Percentiles rank a stretch among this genome's conserved stretches.
Evolutionary conservation across 169 alveolate genomes (phyloP).

Genomic region (Theileria equi): DNA sequence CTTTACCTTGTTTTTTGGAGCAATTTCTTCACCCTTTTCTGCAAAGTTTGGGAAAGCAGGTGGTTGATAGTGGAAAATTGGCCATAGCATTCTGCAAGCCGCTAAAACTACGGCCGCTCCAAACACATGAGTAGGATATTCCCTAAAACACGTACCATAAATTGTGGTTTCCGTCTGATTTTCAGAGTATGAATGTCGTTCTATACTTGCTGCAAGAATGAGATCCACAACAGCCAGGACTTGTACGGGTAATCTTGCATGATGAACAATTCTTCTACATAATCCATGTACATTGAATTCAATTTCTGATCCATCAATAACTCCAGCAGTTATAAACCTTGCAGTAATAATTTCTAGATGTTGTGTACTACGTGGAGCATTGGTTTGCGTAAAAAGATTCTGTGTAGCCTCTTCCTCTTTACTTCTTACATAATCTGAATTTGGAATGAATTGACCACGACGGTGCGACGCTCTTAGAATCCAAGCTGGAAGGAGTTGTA

Average conservation of each 20-base stretch:
- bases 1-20: no score
- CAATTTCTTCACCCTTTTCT: no score
- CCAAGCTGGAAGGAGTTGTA: slow-evolving; percentile 11
- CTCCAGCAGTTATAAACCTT: slow-evolving; percentile 21
- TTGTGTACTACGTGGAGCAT: slow-evolving; percentile 22
- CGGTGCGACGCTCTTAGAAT: slow-evolving; percentile 16
- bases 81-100: slow-evolving; percentile 57
- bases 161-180: neutral
- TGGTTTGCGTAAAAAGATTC: slow-evolving; percentile 33
- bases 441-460: neutral
- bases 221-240: slow-evolving; percentile 30
- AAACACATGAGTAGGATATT: slow-evolving; percentile 25
- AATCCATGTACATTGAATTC: slow-evolving; percentile 19
- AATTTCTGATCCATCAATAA: neutral
- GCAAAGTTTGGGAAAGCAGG: slow-evolving; percentile 48
- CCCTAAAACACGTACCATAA: slow-evolving; percentile 21
- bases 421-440: slow-evolving; percentile 7
- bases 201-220: neutral
- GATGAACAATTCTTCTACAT: slow-evolving; percentile 47
- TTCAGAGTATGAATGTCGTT: neutral
- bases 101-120: slow-evolving; percentile 47
- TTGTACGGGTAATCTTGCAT: slow-evolving; percentile 33
- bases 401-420: slow-evolving; percentile 22
- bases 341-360: slow-evolving; percentile 23
- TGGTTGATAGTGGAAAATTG: slow-evolving; percentile 43